phyloP scores from a whole-genome alignment of 2,329 filamentous ascomycete species.

The Sporothrix brasiliensis region DNA sequence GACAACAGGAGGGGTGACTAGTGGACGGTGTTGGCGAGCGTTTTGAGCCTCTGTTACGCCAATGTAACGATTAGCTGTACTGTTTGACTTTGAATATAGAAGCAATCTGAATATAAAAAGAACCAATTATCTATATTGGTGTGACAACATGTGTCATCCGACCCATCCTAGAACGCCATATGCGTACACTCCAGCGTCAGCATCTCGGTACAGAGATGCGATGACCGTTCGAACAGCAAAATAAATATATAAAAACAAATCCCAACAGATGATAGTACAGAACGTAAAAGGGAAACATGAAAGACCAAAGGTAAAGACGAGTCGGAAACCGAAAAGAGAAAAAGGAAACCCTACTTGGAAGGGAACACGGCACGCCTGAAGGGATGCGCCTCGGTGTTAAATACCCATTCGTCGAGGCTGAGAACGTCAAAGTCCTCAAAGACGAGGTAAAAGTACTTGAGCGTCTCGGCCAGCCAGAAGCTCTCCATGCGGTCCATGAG shows the following conservation, averaged over 20 bases:
- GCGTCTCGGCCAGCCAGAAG: conserved; percentile 71
- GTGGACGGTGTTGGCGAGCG: background rate
- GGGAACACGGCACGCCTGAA: conserved; percentile 43
- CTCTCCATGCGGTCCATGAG: conserved; percentile 70
- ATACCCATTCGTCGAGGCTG: conserved; percentile 64
- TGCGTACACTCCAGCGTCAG: background rate
- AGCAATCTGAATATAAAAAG: background rate
- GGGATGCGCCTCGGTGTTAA: conserved; percentile 62
- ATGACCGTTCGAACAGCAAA: background rate
- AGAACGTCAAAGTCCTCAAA: conserved; percentile 62
- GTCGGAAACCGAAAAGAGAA: no score
- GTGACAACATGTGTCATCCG: background rate
- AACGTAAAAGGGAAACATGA: background rate
- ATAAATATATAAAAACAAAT: background rate
- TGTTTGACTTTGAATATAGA: conserved; percentile 14
- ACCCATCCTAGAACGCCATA: conserved; percentile 21
- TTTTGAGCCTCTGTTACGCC: background rate
- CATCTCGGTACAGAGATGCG: background rate
- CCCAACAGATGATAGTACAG: conserved; percentile 2
- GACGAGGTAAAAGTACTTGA: conserved; percentile 68
- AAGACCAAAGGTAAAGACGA: background rate
- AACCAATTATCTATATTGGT: background rate
- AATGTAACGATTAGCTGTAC: background rate
- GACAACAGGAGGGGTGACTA: background rate
- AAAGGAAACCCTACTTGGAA: background rate